phyloP scores from a whole-genome alignment of 2,329 filamentous ascomycete species.

The Dothistroma septosporum region DNA sequence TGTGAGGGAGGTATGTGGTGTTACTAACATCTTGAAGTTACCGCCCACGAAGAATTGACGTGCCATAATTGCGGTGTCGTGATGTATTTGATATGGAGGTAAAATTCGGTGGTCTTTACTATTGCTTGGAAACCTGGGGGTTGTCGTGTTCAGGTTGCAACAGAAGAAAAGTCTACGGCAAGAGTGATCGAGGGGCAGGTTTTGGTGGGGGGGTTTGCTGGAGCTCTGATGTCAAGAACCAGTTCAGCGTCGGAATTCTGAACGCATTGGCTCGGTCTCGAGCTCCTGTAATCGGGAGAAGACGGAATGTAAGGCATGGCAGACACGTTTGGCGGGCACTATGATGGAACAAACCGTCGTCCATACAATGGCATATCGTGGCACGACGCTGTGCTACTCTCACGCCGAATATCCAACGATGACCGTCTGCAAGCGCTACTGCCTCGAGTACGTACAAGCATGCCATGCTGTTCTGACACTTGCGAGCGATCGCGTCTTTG shows the following conservation, averaged over 20 bases:
- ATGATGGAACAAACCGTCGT: neutral
- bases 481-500: neutral
- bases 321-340: neutral
- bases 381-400: neutral
- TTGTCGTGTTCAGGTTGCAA: neutral
- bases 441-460: neutral
- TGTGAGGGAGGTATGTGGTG: constrained; percentile 16
- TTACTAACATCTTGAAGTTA: constrained; percentile 95
- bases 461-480: neutral
- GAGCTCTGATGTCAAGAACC: neutral
- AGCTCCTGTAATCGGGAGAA: neutral
- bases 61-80: constrained; percentile 34
- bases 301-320: neutral
- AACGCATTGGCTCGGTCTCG: neutral
- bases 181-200: neutral
- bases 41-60: constrained; percentile 43
- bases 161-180: neutral
- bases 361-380: neutral
- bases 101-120: neutral
- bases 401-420: neutral
- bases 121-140: neutral
- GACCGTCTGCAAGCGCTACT: neutral
- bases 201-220: neutral
- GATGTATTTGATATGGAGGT: neutral
- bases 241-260: neutral